Conservation (phyloP, 805 yeast genomes). For the Myxozyma nipponensis region DNA sequence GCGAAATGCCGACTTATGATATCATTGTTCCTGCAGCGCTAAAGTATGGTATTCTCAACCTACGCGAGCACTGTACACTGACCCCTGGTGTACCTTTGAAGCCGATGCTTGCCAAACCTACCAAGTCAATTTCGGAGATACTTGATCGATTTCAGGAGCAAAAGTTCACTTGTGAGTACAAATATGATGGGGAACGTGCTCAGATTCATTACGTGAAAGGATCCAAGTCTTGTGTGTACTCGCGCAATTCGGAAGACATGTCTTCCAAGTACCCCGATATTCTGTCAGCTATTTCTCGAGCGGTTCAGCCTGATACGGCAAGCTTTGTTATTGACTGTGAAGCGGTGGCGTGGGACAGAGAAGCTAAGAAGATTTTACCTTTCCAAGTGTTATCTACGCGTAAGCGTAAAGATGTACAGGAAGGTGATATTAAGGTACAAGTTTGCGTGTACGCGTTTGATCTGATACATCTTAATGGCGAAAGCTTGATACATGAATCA, state of each 20-base stretch:
- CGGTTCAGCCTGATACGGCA: constrained; percentile 43
- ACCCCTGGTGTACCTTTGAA: constrained; percentile 92
- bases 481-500: constrained; percentile 53
- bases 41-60: constrained; percentile 60
- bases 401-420: constrained; percentile 87
- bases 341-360: constrained; percentile 95
- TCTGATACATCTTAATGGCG: constrained; percentile 65
- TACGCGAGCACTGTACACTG: constrained; percentile 65
- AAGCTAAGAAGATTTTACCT: constrained; percentile 74
- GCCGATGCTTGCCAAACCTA: constrained; percentile 98
- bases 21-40: constrained; percentile 63
- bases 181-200: constrained; percentile 97
- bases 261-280: constrained; percentile 93
- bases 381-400: constrained; percentile 91
- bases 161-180: constrained; percentile 90
- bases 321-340: constrained; percentile 88
- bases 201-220: constrained; percentile 74
- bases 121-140: constrained; percentile 88
- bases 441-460: constrained; percentile 94
- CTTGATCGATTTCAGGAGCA: constrained; percentile 68
- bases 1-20: constrained; percentile 88
- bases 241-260: constrained; percentile 97
- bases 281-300: constrained; percentile 60
- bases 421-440: constrained; percentile 80
- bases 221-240: constrained; percentile 63